Conservation (phyloP, 768 basidiomycete genomes). For the Boletus tomentosulus region DNA sequence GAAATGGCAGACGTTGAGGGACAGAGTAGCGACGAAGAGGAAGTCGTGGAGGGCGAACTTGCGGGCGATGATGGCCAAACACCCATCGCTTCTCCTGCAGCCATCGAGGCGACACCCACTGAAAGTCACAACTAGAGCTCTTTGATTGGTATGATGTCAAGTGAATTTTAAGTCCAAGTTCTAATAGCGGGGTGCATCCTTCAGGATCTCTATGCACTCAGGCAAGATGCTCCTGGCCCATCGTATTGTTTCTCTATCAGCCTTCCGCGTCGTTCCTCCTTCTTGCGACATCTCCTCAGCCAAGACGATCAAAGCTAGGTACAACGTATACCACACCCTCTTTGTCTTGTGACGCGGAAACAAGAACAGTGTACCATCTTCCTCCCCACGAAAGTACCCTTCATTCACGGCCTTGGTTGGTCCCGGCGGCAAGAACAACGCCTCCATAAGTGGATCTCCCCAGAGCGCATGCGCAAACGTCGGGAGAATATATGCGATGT, state of each 20-base stretch:
- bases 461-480: conserved; percentile 55
- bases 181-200: conserved; percentile 36
- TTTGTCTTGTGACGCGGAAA: conserved; percentile 73
- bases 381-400: conserved; percentile 49
- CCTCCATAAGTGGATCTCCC: conserved; percentile 75
- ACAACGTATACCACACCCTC: conserved; percentile 71
- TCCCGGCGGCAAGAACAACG: conserved; percentile 49
- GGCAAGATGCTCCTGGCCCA: conserved; percentile 42
- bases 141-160: background rate
- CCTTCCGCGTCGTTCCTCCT: conserved; percentile 19
- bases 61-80: conserved; percentile 29
- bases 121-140: conserved; percentile 3
- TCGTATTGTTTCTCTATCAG: conserved; percentile 21
- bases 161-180: background rate
- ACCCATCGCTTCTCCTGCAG: conserved; percentile 18
- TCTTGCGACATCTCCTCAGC: conserved; percentile 35
- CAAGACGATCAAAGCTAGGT: conserved; percentile 52
- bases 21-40: conserved; percentile 38
- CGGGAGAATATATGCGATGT: conserved; percentile 35
- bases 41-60: conserved; percentile 34
- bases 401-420: conserved; percentile 51
- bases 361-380: conserved; percentile 46
- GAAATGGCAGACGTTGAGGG: conserved; percentile 28
- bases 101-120: conserved; percentile 20
- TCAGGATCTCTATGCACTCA: conserved; percentile 41